These are phyloP conservation scores for Mycena olivaceomarginata DNA, from an alignment of 768 basidiomycete species.

Conservation along the genomic window DNA sequence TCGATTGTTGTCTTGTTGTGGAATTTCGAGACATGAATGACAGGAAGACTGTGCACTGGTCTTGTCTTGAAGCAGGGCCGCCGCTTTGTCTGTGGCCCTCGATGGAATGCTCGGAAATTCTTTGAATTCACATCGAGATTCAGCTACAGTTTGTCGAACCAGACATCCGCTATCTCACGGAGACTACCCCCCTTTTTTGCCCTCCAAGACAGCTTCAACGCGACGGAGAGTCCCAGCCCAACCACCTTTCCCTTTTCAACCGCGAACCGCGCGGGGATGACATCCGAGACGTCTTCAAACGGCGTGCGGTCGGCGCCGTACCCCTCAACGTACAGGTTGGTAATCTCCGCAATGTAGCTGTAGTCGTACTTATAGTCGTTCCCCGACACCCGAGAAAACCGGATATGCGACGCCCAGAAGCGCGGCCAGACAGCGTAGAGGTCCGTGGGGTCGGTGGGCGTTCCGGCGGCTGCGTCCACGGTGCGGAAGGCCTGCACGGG, in stretches of 20 bases:
- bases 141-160: too few relatives aligned
- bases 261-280: slow-evolving; percentile 46
- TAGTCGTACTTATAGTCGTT: not conserved
- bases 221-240: too few relatives aligned
- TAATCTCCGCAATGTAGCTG: slow-evolving; percentile 46
- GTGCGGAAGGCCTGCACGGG: slow-evolving; percentile 52
- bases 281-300: slow-evolving; percentile 46
- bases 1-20: too few relatives aligned
- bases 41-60: too few relatives aligned
- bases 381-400: slow-evolving; percentile 45
- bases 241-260: slow-evolving; percentile 49
- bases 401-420: slow-evolving; percentile 61
- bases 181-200: too few relatives aligned
- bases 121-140: too few relatives aligned
- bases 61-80: too few relatives aligned
- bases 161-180: too few relatives aligned
- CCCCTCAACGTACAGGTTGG: slow-evolving; percentile 58
- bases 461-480: slow-evolving; percentile 44
- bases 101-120: too few relatives aligned
- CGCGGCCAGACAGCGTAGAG: slow-evolving; percentile 57
- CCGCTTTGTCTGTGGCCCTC: too few relatives aligned
- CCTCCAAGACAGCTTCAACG: too few relatives aligned
- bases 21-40: too few relatives aligned
- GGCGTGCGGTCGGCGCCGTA: slow-evolving; percentile 60
- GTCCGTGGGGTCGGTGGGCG: slow-evolving; percentile 11